These are phyloP conservation scores for Colletotrichum liriopes DNA, from an alignment of 2,329 filamentous ascomycete genomes.

Conservation along the genomic window DNA sequence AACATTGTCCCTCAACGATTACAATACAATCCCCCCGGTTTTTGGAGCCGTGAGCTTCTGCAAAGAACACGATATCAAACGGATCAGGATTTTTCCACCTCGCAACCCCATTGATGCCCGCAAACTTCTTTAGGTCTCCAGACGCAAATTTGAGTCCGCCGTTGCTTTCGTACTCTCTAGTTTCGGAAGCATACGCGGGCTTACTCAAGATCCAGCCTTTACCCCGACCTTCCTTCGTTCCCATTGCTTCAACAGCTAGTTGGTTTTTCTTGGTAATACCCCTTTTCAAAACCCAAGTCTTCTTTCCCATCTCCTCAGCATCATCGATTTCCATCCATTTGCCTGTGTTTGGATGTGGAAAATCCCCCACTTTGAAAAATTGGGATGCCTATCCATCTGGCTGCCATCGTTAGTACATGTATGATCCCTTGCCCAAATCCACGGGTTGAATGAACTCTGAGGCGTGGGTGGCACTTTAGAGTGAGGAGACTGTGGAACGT, in stretches of 20 bases:
- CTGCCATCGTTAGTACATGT: neutral
- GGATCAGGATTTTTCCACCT: neutral
- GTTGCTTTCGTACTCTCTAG: neutral
- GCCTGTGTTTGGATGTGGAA: conserved; percentile 8
- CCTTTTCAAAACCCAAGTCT: conserved; percentile 6
- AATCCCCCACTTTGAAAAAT: conserved; percentile 14
- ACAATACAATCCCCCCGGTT: conserved; percentile 6
- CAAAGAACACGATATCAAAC: conserved; percentile 11
- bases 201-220: neutral
- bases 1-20: neutral
- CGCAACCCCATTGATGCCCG: neutral
- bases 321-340: conserved; percentile 11
- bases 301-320: neutral
- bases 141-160: conserved; percentile 1
- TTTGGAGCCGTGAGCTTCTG: conserved; percentile 1
- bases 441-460: neutral
- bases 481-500: too few species aligned
- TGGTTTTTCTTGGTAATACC: conserved; percentile 7
- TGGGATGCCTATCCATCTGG: conserved; percentile 5
- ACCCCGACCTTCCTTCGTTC: neutral
- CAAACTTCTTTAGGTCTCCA: conserved; percentile 4
- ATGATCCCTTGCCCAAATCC: conserved; percentile 1
- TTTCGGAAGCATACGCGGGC: neutral
- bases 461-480: too few species aligned
- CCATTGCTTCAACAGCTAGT: conserved; percentile 7